Conservation (phyloP, 306 rosid genomes). For the Carpinus viminea region DNA sequence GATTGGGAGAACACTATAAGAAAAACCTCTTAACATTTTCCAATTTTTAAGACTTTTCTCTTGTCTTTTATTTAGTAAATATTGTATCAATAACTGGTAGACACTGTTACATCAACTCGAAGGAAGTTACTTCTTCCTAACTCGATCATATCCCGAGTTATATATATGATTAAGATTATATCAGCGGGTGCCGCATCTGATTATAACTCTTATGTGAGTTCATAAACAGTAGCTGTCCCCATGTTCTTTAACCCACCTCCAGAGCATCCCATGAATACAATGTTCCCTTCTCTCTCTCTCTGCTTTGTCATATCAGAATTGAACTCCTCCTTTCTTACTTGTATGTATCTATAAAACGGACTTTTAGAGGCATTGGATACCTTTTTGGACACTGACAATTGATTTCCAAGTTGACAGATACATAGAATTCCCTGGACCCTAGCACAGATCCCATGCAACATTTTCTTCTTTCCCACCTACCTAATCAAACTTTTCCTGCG, state of each 20-base stretch:
- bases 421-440: neutral
- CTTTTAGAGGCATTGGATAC: conserved; percentile 30
- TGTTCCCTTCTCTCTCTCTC: neutral
- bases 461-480: neutral
- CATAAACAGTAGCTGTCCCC: neutral
- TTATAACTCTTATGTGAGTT: neutral
- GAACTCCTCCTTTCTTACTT: conserved; percentile 10
- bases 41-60: too few species aligned
- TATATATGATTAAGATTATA: too few species aligned
- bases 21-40: too few species aligned
- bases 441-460: neutral
- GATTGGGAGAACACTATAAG: too few species aligned
- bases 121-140: too few species aligned
- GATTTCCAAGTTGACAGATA: conserved; percentile 2
- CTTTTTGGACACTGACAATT: neutral
- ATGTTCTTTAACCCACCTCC: neutral
- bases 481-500: neutral
- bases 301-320: neutral
- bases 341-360: conserved; percentile 10
- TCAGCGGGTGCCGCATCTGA: neutral
- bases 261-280: neutral
- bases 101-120: too few species aligned
- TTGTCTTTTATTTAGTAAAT: too few species aligned
- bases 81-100: too few species aligned
- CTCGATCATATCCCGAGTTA: too few species aligned